Evolutionary conservation across 805 yeast species (phyloP), one percentile per base, ranked within the genome.

Genomic region (Yarrowia bubula): DNA sequence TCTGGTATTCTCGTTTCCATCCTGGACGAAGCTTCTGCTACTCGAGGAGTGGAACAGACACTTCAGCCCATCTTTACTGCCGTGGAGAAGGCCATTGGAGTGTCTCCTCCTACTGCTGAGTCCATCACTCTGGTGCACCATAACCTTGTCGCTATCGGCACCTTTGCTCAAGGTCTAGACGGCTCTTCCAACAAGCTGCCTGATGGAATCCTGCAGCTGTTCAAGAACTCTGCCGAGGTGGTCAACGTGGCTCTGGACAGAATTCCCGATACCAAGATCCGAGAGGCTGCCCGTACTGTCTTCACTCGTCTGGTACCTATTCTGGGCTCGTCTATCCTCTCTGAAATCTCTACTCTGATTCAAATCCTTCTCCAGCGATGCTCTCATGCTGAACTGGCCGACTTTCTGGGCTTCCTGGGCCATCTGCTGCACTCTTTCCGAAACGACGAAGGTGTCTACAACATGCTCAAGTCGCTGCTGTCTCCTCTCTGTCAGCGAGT

Each of bases 221-320:
- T 90, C 70, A 79, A 83, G 64, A 84, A 85, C 69, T 87, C 90
- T 7, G 87, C 96, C 0, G 91, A 90, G 73, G 96, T 89, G 47
- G 89, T 90, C 11, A 75, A 90, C 32, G 92, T 92, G 18, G 89
- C 96, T 0, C 80, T 95, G 68, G 96, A 93, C 67, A 86, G 82
- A 66, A 84, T 92, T 68, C 81, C 86, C 65, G 82, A 83, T 44
- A 81, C 80, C 68, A 91, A 87, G 72, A 79, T 80, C 37, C 84
- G 98, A 73, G 97, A 91, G 69, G 88, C 97, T 4, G 81, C 93
- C 4, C 83, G 97, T 70, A 91, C 89, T 74, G 85, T 97, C 35
- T 87, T 92, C 76, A 90, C 97, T 10, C 83, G 98, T 68, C 81
- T 95, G 69, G 88, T 92, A 64, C 90, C 96, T 22, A 79, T 93